Percentiles rank a stretch among this genome's conserved stretches.
Conservation (phyloP, 805 yeast genomes). For the Spathaspora boniae region DNA sequence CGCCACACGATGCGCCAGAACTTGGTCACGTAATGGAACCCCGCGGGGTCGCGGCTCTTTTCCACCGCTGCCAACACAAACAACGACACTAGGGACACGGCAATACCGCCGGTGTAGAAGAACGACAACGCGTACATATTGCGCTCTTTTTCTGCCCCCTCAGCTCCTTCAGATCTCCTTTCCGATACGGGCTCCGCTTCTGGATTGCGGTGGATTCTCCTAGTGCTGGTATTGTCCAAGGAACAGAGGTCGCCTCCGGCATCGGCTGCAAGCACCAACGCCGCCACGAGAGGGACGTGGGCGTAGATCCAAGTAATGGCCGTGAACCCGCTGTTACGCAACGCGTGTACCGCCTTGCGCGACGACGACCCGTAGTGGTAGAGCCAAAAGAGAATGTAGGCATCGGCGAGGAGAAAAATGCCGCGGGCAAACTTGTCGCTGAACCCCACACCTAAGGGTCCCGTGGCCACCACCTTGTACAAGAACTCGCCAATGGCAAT, state of each 20-base stretch:
- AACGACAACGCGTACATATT: constrained; percentile 41
- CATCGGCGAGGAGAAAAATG: constrained; percentile 42
- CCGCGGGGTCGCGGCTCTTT: constrained; percentile 38
- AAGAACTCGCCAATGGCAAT: constrained; percentile 66
- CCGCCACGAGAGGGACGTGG: constrained; percentile 51
- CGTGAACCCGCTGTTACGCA: constrained; percentile 43
- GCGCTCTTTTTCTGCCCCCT: constrained; percentile 25
- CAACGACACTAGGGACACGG: constrained; percentile 39
- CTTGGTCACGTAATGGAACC: constrained; percentile 26
- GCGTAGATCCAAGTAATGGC: constrained; percentile 45
- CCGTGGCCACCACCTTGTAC: constrained; percentile 47
- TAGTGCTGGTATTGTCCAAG: constrained; percentile 18
- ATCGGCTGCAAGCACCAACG: constrained; percentile 55
- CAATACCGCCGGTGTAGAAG: constrained; percentile 52
- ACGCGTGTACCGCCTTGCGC: constrained; percentile 48
- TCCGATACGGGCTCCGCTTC: not conserved
- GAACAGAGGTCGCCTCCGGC: constrained; percentile 49
- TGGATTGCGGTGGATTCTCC: too few relatives aligned
- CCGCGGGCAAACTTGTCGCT: constrained; percentile 45
- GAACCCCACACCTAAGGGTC: constrained; percentile 48
- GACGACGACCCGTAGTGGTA: constrained; percentile 54
- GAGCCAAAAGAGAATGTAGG: constrained; percentile 50
- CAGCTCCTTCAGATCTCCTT: constrained; percentile 3
- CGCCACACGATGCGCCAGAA: constrained; percentile 39
- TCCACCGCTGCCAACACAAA: constrained; percentile 43